A percentile compares a stretch with the other conserved stretches of the same genome.
Evolutionary conservation across 768 basidiomycete genomes (phyloP).

Genomic region (Pulveroboletus frians): DNA sequence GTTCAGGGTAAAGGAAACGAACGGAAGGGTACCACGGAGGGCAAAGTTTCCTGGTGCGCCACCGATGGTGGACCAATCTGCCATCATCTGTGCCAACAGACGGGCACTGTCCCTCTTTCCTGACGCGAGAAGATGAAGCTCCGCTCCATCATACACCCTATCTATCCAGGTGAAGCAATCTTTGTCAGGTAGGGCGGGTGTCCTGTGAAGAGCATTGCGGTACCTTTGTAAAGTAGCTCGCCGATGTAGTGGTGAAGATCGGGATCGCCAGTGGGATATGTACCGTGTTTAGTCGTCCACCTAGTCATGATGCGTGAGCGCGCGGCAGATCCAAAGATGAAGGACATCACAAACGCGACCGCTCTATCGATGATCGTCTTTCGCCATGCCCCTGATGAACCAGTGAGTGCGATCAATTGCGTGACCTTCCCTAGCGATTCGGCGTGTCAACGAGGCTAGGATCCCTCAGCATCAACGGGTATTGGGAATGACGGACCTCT

Average conservation of each 20-base stretch:
- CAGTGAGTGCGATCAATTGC: conserved; percentile 85
- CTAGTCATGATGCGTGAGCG: conserved; percentile 38
- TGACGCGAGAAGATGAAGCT: conserved; percentile 77
- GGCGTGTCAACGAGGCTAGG: not conserved
- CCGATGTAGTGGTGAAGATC: conserved; percentile 87
- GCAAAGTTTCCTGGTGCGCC: conserved; percentile 68
- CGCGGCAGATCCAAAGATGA: conserved; percentile 5
- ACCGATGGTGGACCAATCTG: conserved; percentile 65
- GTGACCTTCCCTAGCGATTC: conserved; percentile 65
- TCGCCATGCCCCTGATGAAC: conserved; percentile 77
- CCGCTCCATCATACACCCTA: conserved; percentile 66
- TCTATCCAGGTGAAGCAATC: conserved; percentile 41
- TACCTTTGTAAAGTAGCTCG: conserved; percentile 82
- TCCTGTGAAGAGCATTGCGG: conserved; percentile 1
- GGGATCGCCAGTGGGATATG: conserved; percentile 84
- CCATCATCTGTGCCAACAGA: conserved; percentile 79
- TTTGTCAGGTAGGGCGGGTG: conserved; percentile 1
- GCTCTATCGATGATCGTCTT: conserved; percentile 84
- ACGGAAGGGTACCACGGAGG: conserved; percentile 83
- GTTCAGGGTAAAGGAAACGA: conserved; percentile 9
- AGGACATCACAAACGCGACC: conserved; percentile 56
- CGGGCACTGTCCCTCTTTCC: conserved; percentile 88
- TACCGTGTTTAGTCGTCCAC: conserved; percentile 78
- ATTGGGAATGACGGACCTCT: conserved; percentile 52
- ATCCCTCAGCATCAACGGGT: not conserved